Evolutionary conservation across 768 basidiomycete genomes (phyloP).

Genomic region (Phaeolepiota aurea): DNA sequence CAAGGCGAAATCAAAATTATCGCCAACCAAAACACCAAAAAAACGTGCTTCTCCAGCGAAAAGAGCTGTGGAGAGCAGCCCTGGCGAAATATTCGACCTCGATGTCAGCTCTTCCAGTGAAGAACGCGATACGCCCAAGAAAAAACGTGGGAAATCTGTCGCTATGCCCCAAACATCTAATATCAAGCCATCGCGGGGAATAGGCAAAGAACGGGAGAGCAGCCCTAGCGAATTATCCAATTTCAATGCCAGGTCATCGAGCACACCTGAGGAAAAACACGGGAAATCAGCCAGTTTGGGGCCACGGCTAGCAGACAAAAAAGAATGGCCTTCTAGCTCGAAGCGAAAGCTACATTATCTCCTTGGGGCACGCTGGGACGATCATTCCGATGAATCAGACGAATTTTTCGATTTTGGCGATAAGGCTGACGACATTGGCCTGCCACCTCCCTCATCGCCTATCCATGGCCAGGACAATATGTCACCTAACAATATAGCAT

Average conservation of each 20-base stretch:
- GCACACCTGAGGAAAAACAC: neutral
- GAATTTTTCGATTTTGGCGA: too few relatives aligned
- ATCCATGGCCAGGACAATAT: too few relatives aligned
- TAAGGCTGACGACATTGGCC: too few relatives aligned
- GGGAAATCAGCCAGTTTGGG: neutral
- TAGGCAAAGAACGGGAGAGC: neutral
- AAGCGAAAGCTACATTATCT: too few relatives aligned
- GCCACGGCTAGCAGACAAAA: too few relatives aligned
- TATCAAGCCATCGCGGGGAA: neutral
- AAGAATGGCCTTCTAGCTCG: too few relatives aligned
- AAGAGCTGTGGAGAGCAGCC: conserved; percentile 7
- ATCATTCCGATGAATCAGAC: too few relatives aligned
- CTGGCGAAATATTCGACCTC: conserved; percentile 12
- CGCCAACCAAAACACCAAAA: neutral
- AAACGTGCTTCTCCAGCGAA: neutral
- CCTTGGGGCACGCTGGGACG: too few relatives aligned
- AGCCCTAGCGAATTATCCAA: conserved; percentile 12
- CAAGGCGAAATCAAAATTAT: neutral
- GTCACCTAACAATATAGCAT: too few relatives aligned
- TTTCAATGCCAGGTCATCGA: conserved; percentile 10
- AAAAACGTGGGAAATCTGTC: neutral
- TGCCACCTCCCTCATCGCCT: too few relatives aligned
- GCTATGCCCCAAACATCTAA: neutral
- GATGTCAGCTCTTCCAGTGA: conserved; percentile 9
- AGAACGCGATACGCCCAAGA: neutral